Percentiles rank a stretch among this genome's conserved stretches.
These are phyloP conservation scores for Zygoascus tannicola DNA, from an alignment of 805 yeast species.

Conservation along the genomic window DNA sequence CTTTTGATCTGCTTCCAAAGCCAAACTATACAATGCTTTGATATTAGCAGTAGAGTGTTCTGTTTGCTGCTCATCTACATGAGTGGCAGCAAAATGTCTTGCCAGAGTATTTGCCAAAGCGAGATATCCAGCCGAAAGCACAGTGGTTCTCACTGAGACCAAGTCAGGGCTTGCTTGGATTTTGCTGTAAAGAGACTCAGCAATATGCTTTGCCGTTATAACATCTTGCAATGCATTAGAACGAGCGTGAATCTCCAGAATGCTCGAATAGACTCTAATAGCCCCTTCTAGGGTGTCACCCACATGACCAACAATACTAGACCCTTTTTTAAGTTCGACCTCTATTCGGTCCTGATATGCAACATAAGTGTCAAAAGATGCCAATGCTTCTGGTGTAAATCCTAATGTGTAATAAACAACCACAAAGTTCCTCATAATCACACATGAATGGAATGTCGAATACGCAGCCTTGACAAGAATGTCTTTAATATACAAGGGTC, in stretches of 20 bases:
- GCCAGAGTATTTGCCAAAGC: slow-evolving; percentile 13
- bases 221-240: slow-evolving; percentile 5
- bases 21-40: slow-evolving; percentile 11
- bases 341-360: slow-evolving; percentile 23
- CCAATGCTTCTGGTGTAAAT: slow-evolving; percentile 24
- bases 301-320: slow-evolving; percentile 14
- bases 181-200: slow-evolving; percentile 4
- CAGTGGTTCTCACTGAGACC: not conserved
- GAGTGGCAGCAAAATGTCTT: slow-evolving; percentile 7
- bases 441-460: slow-evolving; percentile 28
- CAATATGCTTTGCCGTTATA: slow-evolving; percentile 9
- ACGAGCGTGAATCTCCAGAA: not conserved
- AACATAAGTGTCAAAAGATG: slow-evolving; percentile 26
- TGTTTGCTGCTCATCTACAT: slow-evolving; percentile 8
- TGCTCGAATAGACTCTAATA: slow-evolving; percentile 6
- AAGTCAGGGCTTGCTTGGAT: not conserved
- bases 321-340: slow-evolving; percentile 20
- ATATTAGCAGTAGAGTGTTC: slow-evolving; percentile 10
- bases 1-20: slow-evolving; percentile 11
- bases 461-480: slow-evolving; percentile 15
- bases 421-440: slow-evolving; percentile 25
- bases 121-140: slow-evolving; percentile 5
- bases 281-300: slow-evolving; percentile 15
- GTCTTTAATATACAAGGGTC: not conserved
- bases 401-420: slow-evolving; percentile 22